Conservation (phyloP, 2,329 filamentous ascomycete species). For the Plenodomus biglobosus region DNA sequence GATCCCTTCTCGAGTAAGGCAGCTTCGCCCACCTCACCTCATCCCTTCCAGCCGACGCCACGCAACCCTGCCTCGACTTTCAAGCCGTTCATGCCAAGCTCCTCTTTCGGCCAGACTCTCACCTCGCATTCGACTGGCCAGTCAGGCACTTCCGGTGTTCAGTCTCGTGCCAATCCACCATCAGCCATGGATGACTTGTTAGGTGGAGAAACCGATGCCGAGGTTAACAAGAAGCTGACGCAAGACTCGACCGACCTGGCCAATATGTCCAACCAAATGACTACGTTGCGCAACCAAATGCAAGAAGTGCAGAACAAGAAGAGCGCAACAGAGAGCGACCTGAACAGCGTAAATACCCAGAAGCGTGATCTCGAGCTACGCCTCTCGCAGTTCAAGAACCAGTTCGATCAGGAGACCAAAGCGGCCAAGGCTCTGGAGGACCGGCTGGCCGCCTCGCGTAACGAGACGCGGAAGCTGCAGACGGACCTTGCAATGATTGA, state of each 20-base stretch:
- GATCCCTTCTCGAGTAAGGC: conserved; percentile 64
- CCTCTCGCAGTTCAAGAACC: conserved; percentile 77
- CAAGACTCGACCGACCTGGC: conserved; percentile 90
- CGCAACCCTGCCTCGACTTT: conserved; percentile 59
- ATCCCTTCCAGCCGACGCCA: conserved; percentile 50
- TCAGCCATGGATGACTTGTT: conserved; percentile 77
- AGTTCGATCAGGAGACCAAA: conserved; percentile 93
- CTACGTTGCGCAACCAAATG: conserved; percentile 88
- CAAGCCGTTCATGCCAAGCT: conserved; percentile 90
- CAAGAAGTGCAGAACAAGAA: conserved; percentile 87
- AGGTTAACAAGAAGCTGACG: conserved; percentile 83
- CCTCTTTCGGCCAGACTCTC: conserved; percentile 84
- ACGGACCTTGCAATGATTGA: conserved; percentile 83
- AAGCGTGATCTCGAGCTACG: conserved; percentile 93
- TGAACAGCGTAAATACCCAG: conserved; percentile 78
- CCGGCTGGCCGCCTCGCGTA: conserved; percentile 71
- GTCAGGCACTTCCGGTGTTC: conserved; percentile 50
- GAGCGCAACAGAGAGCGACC: conserved; percentile 73
- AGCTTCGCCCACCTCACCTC: conserved; percentile 57
- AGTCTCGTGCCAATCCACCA: conserved; percentile 43
- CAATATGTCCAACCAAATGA: conserved; percentile 94
- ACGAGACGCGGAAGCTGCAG: conserved; percentile 81
- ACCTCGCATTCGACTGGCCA: conserved; percentile 75
- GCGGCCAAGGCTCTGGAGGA: conserved; percentile 84
- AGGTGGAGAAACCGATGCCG: conserved; percentile 78